Percentiles rank a stretch among this genome's conserved stretches.
Conservation (phyloP, 2,329 filamentous ascomycete genomes). For the Xylariales sp. region DNA sequence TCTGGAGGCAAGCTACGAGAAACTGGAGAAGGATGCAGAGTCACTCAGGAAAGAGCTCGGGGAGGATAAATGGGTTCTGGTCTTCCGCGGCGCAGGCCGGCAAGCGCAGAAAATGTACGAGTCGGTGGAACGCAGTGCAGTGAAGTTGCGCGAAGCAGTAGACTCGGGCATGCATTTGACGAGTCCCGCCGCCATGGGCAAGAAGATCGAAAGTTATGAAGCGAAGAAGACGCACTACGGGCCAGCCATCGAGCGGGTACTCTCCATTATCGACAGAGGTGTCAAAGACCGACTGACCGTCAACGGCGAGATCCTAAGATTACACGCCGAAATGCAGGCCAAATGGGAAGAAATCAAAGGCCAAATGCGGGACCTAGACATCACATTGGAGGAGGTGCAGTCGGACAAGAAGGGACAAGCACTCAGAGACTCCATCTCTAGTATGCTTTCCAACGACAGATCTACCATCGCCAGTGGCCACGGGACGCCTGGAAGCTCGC, state of each 20-base stretch:
- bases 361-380: conserved; percentile 73
- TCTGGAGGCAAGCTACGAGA: conserved; percentile 82
- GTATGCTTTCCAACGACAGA: conserved; percentile 78
- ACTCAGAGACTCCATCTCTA: conserved; percentile 87
- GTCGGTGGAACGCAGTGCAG: conserved; percentile 82
- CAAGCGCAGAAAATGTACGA: conserved; percentile 97
- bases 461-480: conserved; percentile 65
- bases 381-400: conserved; percentile 67
- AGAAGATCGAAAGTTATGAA: conserved; percentile 90
- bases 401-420: conserved; percentile 62
- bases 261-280: conserved; percentile 93
- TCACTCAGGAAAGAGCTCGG: conserved; percentile 83
- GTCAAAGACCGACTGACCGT: conserved; percentile 92
- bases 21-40: conserved; percentile 85
- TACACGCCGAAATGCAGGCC: conserved; percentile 81
- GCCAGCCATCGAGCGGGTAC: conserved; percentile 83
- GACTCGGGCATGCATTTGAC: conserved; percentile 70
- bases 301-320: conserved; percentile 86
- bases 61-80: conserved; percentile 92
- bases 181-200: conserved; percentile 64
- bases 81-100: conserved; percentile 87
- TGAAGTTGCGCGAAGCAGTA: conserved; percentile 75
- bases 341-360: conserved; percentile 73
- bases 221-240: conserved; percentile 93
- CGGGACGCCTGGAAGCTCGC: conserved; percentile 66